These are phyloP conservation scores for Leccinum broughii DNA, from an alignment of 768 basidiomycete genomes.

Conservation along the genomic window DNA sequence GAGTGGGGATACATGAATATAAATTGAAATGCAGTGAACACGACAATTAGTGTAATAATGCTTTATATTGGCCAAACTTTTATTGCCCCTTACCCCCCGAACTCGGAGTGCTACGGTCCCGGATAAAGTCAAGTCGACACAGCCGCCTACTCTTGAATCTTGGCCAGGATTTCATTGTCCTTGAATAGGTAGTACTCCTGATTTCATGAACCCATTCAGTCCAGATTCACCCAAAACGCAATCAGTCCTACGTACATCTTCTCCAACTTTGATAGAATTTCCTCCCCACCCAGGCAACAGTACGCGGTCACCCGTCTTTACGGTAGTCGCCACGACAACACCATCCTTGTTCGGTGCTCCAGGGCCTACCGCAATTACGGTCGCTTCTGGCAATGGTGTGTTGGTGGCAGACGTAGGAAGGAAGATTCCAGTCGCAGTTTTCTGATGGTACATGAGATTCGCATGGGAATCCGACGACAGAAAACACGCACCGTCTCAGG, in stretches of 20 bases:
- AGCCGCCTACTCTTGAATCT: conserved; percentile 81
- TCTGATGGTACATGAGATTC: conserved; percentile 47
- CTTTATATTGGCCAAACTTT: conserved; percentile 8
- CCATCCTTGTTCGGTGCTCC: conserved; percentile 93
- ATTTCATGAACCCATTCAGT: conserved; percentile 11
- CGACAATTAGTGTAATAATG: conserved; percentile 20
- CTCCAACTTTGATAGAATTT: conserved; percentile 92
- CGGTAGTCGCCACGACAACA: conserved; percentile 64
- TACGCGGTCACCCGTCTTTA: conserved; percentile 90
- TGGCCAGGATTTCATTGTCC: conserved; percentile 93
- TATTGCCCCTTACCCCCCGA: background rate
- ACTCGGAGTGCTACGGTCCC: background rate
- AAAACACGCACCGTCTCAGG: conserved; percentile 77
- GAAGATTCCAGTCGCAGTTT: conserved; percentile 97
- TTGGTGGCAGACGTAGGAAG: conserved; percentile 87
- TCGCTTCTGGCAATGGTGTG: conserved; percentile 92
- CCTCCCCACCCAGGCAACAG: conserved; percentile 97
- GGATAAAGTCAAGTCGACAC: background rate
- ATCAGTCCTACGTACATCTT: conserved; percentile 65
- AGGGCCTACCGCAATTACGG: conserved; percentile 93
- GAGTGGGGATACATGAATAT: conserved; percentile 33
- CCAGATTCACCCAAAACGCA: background rate
- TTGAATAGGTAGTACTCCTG: conserved; percentile 96
- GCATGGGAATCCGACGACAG: background rate
- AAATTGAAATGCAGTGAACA: conserved; percentile 30